phyloP scores from a whole-genome alignment of 148 eudicot species.

The Agrostemma githago region DNA sequence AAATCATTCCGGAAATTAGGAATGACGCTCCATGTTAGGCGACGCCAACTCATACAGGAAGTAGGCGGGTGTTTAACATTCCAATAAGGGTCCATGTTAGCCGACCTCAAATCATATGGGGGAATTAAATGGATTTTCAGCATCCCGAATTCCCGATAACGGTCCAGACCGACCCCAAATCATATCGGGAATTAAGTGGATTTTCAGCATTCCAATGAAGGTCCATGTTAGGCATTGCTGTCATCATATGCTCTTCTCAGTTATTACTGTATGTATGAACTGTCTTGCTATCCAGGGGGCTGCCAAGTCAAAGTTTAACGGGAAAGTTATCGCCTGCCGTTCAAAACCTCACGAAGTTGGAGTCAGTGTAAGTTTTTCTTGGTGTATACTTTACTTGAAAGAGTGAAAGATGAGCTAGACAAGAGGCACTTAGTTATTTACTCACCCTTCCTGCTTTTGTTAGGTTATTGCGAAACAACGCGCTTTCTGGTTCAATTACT shows the following conservation, averaged over 20 bases:
- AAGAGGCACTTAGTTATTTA: not conserved
- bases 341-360: conserved; percentile 72
- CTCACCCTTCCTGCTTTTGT: not conserved
- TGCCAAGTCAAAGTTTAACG: conserved; percentile 74
- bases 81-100: no score
- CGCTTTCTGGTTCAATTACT: conserved; percentile 64
- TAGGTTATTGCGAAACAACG: conserved; percentile 81
- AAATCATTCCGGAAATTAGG: not conserved
- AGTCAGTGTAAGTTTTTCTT: conserved; percentile 57
- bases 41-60: not conserved
- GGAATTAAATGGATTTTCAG: no score
- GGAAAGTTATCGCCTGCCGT: conserved; percentile 74
- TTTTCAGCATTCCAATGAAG: not conserved
- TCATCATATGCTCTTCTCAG: not conserved
- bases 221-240: no score
- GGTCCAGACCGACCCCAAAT: not conserved
- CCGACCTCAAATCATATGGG: no score
- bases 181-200: not conserved
- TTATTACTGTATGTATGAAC: not conserved
- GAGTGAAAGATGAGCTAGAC: not conserved
- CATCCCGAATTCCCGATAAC: no score
- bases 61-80: no score
- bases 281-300: conserved; percentile 47
- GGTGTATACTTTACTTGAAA: not conserved
- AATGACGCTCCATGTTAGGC: not conserved